These are phyloP conservation scores for Cornus suecica DNA, from an alignment of 148 eudicot genomes.

Conservation along the genomic window DNA sequence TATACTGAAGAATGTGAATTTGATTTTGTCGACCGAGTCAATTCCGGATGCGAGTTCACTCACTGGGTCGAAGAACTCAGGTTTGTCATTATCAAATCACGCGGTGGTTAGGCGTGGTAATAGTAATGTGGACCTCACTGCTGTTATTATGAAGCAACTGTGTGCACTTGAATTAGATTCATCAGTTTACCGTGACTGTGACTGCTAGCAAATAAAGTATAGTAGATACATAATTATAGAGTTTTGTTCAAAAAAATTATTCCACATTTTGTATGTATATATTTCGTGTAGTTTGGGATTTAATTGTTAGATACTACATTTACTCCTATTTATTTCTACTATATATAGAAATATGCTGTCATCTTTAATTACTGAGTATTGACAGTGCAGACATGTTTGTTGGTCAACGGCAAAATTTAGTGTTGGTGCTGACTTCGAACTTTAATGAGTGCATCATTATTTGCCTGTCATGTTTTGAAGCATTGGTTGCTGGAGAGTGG, in stretches of 20 bases:
- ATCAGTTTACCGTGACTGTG: conserved; percentile 52
- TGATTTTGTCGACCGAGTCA: conserved; percentile 40
- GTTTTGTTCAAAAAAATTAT: background rate
- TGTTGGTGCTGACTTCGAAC: background rate
- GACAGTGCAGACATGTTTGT: background rate
- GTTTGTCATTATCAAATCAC: conserved; percentile 14
- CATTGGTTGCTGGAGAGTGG: background rate
- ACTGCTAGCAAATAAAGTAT: conserved; percentile 35
- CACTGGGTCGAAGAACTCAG: conserved; percentile 16
- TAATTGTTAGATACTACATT: too few species aligned
- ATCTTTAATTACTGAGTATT: background rate
- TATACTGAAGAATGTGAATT: conserved; percentile 39
- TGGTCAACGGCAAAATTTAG: background rate
- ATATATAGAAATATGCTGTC: background rate
- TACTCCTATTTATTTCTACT: too few species aligned
- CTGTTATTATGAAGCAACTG: conserved; percentile 32
- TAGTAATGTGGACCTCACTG: conserved; percentile 41
- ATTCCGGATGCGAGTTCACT: conserved; percentile 49
- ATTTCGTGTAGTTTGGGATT: too few species aligned
- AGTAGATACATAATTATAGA: too few species aligned
- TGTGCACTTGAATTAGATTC: conserved; percentile 51
- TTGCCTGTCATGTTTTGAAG: background rate
- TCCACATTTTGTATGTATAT: background rate
- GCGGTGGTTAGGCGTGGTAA: conserved; percentile 33
- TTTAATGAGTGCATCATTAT: background rate